Percentiles rank a stretch among this genome's conserved stretches.
Conservation (phyloP, 2,329 filamentous ascomycete genomes). For the Cercospora sesami region DNA sequence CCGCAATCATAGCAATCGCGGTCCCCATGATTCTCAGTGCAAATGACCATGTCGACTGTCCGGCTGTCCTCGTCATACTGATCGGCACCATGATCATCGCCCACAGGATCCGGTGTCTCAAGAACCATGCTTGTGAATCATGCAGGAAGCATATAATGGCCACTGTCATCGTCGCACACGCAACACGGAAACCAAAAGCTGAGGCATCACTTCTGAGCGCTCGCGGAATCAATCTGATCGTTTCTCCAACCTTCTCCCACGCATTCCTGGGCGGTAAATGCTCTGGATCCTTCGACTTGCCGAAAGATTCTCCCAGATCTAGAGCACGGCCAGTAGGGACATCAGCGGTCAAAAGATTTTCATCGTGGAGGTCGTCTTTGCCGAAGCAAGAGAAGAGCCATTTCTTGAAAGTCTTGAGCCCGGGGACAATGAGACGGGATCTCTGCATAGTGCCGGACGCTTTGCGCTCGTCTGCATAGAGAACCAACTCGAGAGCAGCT, state of each 20-base stretch:
- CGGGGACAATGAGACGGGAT: conserved; percentile 64
- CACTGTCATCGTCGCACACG: conserved; percentile 70
- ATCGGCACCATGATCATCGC: conserved; percentile 72
- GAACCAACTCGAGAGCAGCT: conserved; percentile 63
- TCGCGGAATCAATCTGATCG: conserved; percentile 56
- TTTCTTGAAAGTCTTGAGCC: conserved; percentile 62
- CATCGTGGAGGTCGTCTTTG: conserved; percentile 55
- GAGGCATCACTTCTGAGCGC: conserved; percentile 66
- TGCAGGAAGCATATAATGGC: conserved; percentile 67
- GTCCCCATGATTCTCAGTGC: conserved; percentile 66
- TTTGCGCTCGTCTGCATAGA: conserved; percentile 66
- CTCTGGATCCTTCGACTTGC: conserved; percentile 66
- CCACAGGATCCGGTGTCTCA: conserved; percentile 70
- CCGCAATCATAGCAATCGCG: conserved; percentile 60
- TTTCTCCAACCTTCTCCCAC: conserved; percentile 63
- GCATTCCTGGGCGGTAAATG: conserved; percentile 64
- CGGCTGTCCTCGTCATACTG: conserved; percentile 67
- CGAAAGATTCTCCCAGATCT: conserved; percentile 65
- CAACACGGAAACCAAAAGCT: conserved; percentile 69
- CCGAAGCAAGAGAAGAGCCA: conserved; percentile 60
- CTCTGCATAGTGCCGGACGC: conserved; percentile 65
- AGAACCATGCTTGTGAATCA: conserved; percentile 65
- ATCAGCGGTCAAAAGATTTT: conserved; percentile 58
- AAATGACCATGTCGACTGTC: conserved; percentile 69
- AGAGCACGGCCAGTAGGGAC: conserved; percentile 59